These are phyloP conservation scores for Carpinus viminea DNA, from an alignment of 306 rosid genomes.

Conservation along the genomic window DNA sequence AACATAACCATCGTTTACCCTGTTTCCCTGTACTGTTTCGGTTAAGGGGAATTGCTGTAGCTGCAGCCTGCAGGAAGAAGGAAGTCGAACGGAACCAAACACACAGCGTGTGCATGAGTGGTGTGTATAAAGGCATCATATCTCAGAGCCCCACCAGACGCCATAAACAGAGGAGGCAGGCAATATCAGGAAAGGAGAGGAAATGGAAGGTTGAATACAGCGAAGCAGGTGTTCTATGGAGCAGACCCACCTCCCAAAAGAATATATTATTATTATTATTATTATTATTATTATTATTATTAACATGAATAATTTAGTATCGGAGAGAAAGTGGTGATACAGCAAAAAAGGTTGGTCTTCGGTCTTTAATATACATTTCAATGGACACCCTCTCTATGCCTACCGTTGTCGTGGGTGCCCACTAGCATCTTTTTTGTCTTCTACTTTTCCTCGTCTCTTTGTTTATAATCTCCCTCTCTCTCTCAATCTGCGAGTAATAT, in stretches of 20 bases:
- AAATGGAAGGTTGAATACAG: slow-evolving; percentile 54
- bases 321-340: slow-evolving; percentile 41
- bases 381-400: slow-evolving; percentile 30
- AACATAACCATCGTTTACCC: slow-evolving; percentile 7
- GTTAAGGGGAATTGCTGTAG: slow-evolving; percentile 27
- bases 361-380: slow-evolving; percentile 27
- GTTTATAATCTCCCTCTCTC: slow-evolving; percentile 1
- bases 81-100: background rate
- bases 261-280: slow-evolving; percentile 21
- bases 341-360: slow-evolving; percentile 39
- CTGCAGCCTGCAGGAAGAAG: slow-evolving; percentile 7
- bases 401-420: slow-evolving; percentile 58
- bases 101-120: slow-evolving; percentile 2
- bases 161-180: slow-evolving; percentile 38
- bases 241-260: slow-evolving; percentile 50
- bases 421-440: slow-evolving; percentile 57
- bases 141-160: slow-evolving; percentile 41
- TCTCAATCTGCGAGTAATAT: background rate
- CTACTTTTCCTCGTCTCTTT: slow-evolving; percentile 24
- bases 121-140: slow-evolving; percentile 22
- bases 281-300: slow-evolving; percentile 10
- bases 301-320: slow-evolving; percentile 14
- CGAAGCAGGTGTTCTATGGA: slow-evolving; percentile 49
- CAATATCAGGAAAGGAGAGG: slow-evolving; percentile 21
- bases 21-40: slow-evolving; percentile 21